Evolutionary conservation across 306 rosid species (phyloP), one percentile per base, ranked within the genome.

Genomic region (Casuarina glauca): DNA sequence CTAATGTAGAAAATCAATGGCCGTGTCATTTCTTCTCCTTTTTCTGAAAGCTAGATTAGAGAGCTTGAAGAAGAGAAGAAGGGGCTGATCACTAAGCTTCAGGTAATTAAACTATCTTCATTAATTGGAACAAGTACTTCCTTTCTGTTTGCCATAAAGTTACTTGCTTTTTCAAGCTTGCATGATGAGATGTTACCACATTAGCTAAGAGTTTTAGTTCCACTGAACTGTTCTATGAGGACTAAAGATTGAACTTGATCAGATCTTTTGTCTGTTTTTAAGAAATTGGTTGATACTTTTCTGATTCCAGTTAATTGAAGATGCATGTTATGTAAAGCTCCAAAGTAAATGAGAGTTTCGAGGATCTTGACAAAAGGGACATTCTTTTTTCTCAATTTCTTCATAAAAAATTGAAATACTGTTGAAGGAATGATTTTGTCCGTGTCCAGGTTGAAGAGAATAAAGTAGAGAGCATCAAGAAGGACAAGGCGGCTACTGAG

Each of bases 41-140:
- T 86, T 85, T 66, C 81, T 89, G 94, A 84, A 90, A 88, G 90
- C 89, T 89, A 96, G 99, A 90, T 89, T 81, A 96, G 99, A 89
- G 99, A 96, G 90, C 86, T 93, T 79, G 98, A 96, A 85, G 99
- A 96, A 90, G 99, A 96, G 96, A 96, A 93, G 94, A 96, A 96
- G 86, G 98, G 94, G 81, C 79, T 96, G 82, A 75, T 64, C 64
- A 89, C 98, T 64, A 96, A 90, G 78, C 96, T 96, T 84, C 98
- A 96, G 99, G 99, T 96, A 88, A 88, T 63, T 71, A 73, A 78
- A 74, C 77, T 66, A 78, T 62, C 38, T 54, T 78, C 1, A 42
- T 54, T 72, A 45, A 52, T 53, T 17, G 20, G 17, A 77, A 17
- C n/a, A 36, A 74, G 11, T 46, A 15, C 71, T 19, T 13, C 50